These are phyloP conservation scores for Leptomonas pyrrhocoris DNA, from an alignment of 208 protist genomes.

Conservation along the genomic window DNA sequence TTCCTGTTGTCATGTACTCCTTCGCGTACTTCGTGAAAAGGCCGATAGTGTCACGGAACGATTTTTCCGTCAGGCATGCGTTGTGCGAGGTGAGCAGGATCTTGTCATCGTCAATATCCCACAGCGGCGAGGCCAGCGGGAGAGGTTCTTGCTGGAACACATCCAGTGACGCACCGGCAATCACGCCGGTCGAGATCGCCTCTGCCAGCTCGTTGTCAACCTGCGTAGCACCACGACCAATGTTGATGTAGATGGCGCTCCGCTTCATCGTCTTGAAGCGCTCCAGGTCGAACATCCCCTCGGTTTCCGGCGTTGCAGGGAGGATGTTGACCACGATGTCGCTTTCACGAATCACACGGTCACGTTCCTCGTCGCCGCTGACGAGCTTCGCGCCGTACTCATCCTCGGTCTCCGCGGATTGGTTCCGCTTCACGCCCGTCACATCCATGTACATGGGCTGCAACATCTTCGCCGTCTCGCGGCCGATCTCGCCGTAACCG, in stretches of 20 bases:
- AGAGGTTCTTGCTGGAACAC: conserved; percentile 82
- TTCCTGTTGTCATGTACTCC: conserved; percentile 40
- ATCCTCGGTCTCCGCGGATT: conserved; percentile 23
- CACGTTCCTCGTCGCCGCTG: conserved; percentile 32
- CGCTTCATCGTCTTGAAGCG: conserved; percentile 70
- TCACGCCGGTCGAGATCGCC: conserved; percentile 50
- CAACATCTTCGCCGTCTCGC: conserved; percentile 39
- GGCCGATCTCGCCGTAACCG: conserved; percentile 81
- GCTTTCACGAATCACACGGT: conserved; percentile 54
- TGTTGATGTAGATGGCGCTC: conserved; percentile 75
- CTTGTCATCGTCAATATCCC: conserved; percentile 57
- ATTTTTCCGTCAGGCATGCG: conserved; percentile 48
- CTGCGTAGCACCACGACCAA: conserved; percentile 66
- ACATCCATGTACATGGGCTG: conserved; percentile 52
- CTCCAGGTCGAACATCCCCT: conserved; percentile 59
- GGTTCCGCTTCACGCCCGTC: conserved; percentile 47
- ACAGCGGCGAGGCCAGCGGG: conserved; percentile 47
- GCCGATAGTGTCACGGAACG: conserved; percentile 33
- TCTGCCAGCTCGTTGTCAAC: conserved; percentile 53
- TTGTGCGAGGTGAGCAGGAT: conserved; percentile 71
- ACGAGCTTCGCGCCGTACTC: conserved; percentile 49
- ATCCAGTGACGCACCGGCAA: conserved; percentile 71
- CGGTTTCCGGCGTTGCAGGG: conserved; percentile 57
- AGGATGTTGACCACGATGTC: conserved; percentile 80
- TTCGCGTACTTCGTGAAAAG: conserved; percentile 36